These are phyloP conservation scores for Acanthamoeba sp. DNA, from an alignment of 208 protist genomes.

Conservation along the genomic window DNA sequence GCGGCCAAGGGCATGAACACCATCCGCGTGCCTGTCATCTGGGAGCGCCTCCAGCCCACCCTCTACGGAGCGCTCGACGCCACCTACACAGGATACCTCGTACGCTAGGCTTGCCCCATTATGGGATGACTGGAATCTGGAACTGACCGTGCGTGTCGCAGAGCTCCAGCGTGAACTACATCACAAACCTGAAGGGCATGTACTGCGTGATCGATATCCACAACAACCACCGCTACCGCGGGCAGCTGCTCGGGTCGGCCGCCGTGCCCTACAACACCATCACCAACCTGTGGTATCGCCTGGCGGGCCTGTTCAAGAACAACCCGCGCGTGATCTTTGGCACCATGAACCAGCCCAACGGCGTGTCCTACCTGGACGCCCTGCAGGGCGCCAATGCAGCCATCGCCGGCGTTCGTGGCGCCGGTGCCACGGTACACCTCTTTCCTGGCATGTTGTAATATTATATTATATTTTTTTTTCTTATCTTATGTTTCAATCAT, in stretches of 20 bases:
- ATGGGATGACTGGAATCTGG: too few species aligned
- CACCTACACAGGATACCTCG: neutral
- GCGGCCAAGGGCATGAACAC: neutral
- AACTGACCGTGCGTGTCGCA: neutral
- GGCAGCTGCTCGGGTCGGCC: neutral
- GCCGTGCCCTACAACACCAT: conserved; percentile 7
- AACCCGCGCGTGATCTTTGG: conserved; percentile 15
- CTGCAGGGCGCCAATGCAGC: neutral
- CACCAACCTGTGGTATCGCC: conserved; percentile 34
- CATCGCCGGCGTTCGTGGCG: neutral
- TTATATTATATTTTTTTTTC: too few species aligned
- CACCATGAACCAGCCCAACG: conserved; percentile 16
- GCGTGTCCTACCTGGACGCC: neutral
- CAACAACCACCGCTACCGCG: neutral
- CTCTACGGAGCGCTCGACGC: neutral
- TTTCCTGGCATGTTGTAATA: too few species aligned
- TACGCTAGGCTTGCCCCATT: too few species aligned
- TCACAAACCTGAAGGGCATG: conserved; percentile 39
- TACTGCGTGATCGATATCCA: conserved; percentile 32
- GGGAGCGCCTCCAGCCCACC: neutral
- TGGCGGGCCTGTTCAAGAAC: neutral
- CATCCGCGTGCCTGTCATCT: neutral
- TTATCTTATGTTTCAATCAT: neutral
- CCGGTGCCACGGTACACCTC: neutral
- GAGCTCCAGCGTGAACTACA: neutral